These are phyloP conservation scores for Trichosanthes truncata DNA, from an alignment of 306 rosid genomes.

Conservation along the genomic window DNA sequence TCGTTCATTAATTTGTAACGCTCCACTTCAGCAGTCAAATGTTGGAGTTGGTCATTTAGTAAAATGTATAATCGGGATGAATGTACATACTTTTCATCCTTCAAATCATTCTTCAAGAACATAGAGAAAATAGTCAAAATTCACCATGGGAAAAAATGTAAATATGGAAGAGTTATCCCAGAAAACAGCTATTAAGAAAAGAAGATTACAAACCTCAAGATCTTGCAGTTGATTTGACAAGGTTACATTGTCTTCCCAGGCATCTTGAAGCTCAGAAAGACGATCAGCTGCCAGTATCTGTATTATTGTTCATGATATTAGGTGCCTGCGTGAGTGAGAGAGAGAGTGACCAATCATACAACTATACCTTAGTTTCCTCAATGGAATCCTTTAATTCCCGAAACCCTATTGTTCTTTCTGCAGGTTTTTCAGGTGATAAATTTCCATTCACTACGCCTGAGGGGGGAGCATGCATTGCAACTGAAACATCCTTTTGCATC, in stretches of 20 bases:
- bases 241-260: constrained; percentile 47
- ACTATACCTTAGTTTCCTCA: constrained; percentile 77
- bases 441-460: constrained; percentile 56
- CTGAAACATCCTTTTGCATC: constrained; percentile 74
- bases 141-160: background rate
- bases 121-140: background rate
- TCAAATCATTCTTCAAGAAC: constrained; percentile 56
- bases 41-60: constrained; percentile 85
- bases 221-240: constrained; percentile 71
- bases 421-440: constrained; percentile 71
- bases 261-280: constrained; percentile 72
- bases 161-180: background rate
- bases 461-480: constrained; percentile 37
- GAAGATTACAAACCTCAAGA: constrained; percentile 54
- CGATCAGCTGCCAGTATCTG: constrained; percentile 73
- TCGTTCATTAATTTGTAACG: constrained; percentile 50
- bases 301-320: constrained; percentile 10
- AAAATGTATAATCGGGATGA: constrained; percentile 57
- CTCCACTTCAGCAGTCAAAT: constrained; percentile 71
- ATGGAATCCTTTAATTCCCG: constrained; percentile 81
- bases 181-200: background rate
- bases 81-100: constrained; percentile 70
- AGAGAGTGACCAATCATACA: background rate
- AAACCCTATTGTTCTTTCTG: constrained; percentile 51
- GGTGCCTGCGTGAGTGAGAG: constrained; percentile 3